Conservation (phyloP, 1,139 yeast species). For the Williopsis jadinii region DNA sequence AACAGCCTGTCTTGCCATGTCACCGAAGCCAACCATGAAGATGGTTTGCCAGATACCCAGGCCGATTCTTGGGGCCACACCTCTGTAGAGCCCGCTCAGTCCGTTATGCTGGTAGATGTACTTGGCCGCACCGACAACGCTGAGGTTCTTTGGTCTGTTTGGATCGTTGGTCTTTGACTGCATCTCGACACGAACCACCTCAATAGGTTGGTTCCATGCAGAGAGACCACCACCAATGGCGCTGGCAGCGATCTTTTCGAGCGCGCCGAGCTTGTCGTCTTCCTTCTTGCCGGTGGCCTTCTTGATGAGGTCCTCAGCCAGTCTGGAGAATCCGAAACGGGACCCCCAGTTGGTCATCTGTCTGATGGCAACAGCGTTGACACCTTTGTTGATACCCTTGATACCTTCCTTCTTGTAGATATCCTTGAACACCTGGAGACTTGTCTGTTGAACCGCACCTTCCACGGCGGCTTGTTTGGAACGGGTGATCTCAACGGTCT, state of each 20-base stretch:
- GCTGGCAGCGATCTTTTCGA: conserved; percentile 80
- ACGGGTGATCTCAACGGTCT: conserved; percentile 94
- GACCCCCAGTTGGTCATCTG: conserved; percentile 99
- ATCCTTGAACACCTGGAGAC: conserved; percentile 80
- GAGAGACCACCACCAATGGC: conserved; percentile 95
- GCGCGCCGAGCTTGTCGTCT: conserved; percentile 57
- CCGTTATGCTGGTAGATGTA: conserved; percentile 84
- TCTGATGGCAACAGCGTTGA: conserved; percentile 97
- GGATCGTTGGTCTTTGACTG: conserved; percentile 91
- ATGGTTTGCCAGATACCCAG: conserved; percentile 98
- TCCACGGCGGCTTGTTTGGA: conserved; percentile 66
- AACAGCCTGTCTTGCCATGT: conserved; percentile 68
- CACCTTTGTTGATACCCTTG: conserved; percentile 94
- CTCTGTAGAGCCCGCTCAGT: conserved; percentile 85
- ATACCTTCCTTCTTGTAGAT: conserved; percentile 83
- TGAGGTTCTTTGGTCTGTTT: conserved; percentile 87
- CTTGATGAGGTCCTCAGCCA: conserved; percentile 83
- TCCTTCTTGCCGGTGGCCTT: conserved; percentile 52
- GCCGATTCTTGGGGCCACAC: conserved; percentile 95
- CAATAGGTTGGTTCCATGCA: conserved; percentile 99
- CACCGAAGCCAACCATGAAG: conserved; percentile 99
- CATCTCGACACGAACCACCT: conserved; percentile 96
- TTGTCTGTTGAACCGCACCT: conserved; percentile 65
- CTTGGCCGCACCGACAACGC: conserved; percentile 70
- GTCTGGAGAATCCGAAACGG: conserved; percentile 84